Conservation (phyloP, 148 eudicot genomes). For the Rhododendron mucronatum region DNA sequence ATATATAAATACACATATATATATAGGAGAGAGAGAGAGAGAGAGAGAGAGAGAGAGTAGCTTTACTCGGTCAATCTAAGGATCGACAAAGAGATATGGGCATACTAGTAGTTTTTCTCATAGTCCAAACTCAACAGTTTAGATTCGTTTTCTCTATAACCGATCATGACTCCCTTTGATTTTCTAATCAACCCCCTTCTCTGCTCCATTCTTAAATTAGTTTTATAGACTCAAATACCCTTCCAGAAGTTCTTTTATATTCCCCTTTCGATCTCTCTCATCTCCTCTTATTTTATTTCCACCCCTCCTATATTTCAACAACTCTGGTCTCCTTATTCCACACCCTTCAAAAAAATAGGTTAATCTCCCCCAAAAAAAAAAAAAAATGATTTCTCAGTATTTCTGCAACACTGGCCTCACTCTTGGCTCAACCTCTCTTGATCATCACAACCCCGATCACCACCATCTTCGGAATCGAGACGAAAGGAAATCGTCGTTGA, state of each 20-base stretch:
- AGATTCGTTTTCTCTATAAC: not conserved
- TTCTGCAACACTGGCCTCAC: not conserved
- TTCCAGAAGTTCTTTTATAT: not conserved
- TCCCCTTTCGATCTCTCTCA: not conserved
- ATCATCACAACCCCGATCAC: not conserved
- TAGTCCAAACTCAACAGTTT: not conserved
- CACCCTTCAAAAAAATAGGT: not conserved
- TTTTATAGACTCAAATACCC: no score
- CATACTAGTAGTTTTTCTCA: not conserved
- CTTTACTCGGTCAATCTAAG: not conserved
- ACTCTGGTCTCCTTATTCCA: not conserved
- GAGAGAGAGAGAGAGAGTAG: not conserved
- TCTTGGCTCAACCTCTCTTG: not conserved
- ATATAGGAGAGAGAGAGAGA: not conserved
- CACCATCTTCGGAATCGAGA: not conserved
- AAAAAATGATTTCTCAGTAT: not conserved
- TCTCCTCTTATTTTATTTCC: not conserved
- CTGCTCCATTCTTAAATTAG: not conserved
- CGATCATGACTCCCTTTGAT: not conserved
- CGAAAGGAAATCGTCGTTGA: not conserved
- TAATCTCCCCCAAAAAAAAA: not conserved
- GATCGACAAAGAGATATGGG: not conserved
- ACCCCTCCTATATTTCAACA: conserved; percentile 1
- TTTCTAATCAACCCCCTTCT: not conserved
- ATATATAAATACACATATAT: no score